Base-by-base conservation (phyloP, 768 basidiomycete species). In the Xerocomellus chrysenteron region DNA sequence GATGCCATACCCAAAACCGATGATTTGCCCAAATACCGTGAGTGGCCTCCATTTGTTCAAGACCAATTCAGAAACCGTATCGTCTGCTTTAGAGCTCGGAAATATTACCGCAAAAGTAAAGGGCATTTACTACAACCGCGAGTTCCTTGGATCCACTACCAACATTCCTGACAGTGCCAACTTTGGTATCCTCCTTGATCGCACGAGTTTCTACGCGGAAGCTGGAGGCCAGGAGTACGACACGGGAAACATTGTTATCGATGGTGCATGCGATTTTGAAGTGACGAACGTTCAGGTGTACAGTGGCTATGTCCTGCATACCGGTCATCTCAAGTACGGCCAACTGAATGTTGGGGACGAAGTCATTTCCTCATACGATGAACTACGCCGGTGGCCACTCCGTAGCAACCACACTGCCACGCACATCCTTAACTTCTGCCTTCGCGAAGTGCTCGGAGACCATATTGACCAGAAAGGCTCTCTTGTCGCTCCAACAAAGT, bases 381-480 rank as follows among this genome's bases (percentile, higher is more conserved):
- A 98, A 79, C 90, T 93, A 52, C 92, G 97, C 37, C 84, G 97
- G 48, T 94, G 93, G 90, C 95, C 96, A 0, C 76, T 99, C 48
- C 87, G 95, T 51, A 98, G 94, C 74, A 99, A 99, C 68, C 97
- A 99, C 76, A 98, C 97, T 28, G 97, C 88, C 21, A 99, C 97
- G 0, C 97, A 99, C 70, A 97, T 99, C 64, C 89, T 99, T 64
- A 99, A 99, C 78, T 99, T 81, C 67, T 84, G 79, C 51, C 83
- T 99, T 4, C 90, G 97, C 36, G 97, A 98, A 68, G 84, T 93
- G 12, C 85, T 98, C 12, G 97, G 97, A 26, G 94, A 98, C 69
- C 97, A 98, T 67, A 88, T 98, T 57, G 97, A 98, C 72, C 97
- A 99, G 71, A 97, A 92, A 69, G 97, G 97, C 33, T 98, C 97